Base-by-base conservation (phyloP, 169 alveolate species). In the Babesia ovis region DNA sequence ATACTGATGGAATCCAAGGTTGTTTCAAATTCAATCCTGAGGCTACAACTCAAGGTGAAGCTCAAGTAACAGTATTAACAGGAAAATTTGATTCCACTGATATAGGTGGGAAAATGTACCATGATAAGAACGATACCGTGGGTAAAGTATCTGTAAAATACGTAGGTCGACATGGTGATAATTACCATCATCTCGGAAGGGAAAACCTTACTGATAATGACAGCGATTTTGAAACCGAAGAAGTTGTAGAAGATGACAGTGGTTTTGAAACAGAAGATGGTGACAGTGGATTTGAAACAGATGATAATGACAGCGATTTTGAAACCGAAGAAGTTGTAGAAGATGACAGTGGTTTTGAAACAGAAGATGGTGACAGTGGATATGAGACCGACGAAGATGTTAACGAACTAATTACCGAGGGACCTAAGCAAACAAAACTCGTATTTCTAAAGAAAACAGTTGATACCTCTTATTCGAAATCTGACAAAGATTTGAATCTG, bases 261-360 rank as follows among this genome's bases (percentile, higher is more conserved):
- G 45, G 50, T 2, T 80, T 16, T 4, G 79, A 0, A 9, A 57
- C 27, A n/a, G 41, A 43, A 8, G 67, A 67, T 20, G 62, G 6
- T 14, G 82, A 56, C 4, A 48, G 50, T 12, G 68, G 54, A n/a
- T n/a, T n/a, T n/a, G n/a, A n/a, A n/a, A n/a, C n/a, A n/a, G n/a
- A n/a, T 27, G 67, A 67, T 20, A 51, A n/a, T n/a, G 82, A 56
- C 4, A 48, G 50, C 3, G 68, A 37, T 5, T 67, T n/a, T 11
- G 80, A 32, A 23, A 62, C 76, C 14, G 73, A 59, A 6, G 83
- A 56, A 3, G 66, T 16, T 5, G 69, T n/a, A 11, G 68, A 50
- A 0, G 77, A n/a, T 16, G 72, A 6, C 9, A 45, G 0, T 5
- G 45, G 50, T 2, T 80, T 16, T 4, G 79, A 0, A 9, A 57